A percentile compares a stretch with the other conserved stretches of the same genome.
Conservation (phyloP, 208 protist genomes). For the Trypanosoma platydactyli region DNA sequence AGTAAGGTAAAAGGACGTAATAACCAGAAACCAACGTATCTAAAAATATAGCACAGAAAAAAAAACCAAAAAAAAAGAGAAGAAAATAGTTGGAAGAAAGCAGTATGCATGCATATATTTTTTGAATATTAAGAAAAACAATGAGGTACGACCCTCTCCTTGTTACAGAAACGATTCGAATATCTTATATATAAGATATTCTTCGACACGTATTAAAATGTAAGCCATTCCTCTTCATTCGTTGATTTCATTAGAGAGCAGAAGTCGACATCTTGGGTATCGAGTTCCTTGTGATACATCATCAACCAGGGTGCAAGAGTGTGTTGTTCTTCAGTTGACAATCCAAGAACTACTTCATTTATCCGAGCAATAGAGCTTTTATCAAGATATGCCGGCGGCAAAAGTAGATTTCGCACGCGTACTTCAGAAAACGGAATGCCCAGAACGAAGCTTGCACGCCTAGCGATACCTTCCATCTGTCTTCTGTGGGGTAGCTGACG, state of each 20-base stretch:
- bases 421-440: slow-evolving; percentile 70
- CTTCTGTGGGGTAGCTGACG: slow-evolving; percentile 79
- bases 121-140: too few relatives aligned
- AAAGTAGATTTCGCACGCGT: slow-evolving; percentile 71
- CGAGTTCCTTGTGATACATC: slow-evolving; percentile 77
- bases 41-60: slow-evolving; percentile 8
- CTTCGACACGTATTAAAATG: slow-evolving; percentile 35
- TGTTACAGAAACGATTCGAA: too few relatives aligned
- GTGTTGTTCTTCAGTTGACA: slow-evolving; percentile 30
- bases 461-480: slow-evolving; percentile 84
- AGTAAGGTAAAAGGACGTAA: slow-evolving; percentile 22
- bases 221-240: slow-evolving; percentile 82
- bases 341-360: slow-evolving; percentile 43
- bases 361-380: slow-evolving; percentile 62
- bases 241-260: slow-evolving; percentile 59
- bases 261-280: slow-evolving; percentile 75
- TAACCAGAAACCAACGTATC: slow-evolving; percentile 28
- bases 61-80: slow-evolving; percentile 3
- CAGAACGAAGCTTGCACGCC: slow-evolving; percentile 74
- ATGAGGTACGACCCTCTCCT: too few relatives aligned
- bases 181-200: not conserved
- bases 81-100: not conserved
- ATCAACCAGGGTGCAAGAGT: slow-evolving; percentile 56
- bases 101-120: too few relatives aligned
- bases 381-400: slow-evolving; percentile 77